Evolutionary conservation across 345 rosid genomes (phyloP).

Genomic region (Luvunga scandens): DNA sequence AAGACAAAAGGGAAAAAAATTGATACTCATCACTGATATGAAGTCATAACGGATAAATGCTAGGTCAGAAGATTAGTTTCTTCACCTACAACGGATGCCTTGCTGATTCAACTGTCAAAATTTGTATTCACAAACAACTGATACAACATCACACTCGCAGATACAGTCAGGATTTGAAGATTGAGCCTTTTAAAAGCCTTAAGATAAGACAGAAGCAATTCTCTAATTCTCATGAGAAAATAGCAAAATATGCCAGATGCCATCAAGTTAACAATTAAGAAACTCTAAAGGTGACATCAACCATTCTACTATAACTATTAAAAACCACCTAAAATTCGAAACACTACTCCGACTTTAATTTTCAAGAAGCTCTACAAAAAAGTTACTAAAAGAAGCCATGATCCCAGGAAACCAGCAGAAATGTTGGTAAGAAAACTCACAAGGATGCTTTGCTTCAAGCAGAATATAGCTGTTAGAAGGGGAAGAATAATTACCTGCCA

Average conservation of each 20-base stretch:
- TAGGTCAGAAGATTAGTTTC: neutral
- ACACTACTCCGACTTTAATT: neutral
- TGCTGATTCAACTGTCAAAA: neutral
- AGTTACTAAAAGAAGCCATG: neutral
- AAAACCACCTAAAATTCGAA: too few relatives aligned
- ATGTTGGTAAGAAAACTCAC: neutral
- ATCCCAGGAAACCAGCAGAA: neutral
- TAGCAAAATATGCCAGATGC: neutral
- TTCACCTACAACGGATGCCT: neutral
- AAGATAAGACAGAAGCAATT: neutral
- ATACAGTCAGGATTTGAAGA: neutral
- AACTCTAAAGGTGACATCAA: neutral
- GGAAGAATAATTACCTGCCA: conserved; percentile 73
- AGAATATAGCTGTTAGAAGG: neutral
- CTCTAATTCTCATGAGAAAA: neutral
- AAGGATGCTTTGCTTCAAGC: neutral
- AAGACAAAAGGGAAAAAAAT: neutral
- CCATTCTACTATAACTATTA: neutral
- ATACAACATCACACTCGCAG: neutral
- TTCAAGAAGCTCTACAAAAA: neutral
- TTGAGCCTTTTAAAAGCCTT: neutral
- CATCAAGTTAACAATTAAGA: neutral
- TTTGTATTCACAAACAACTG: neutral
- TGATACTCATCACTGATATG: neutral
- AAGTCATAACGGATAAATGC: neutral